Conservation (phyloP, 805 yeast genomes). For the Komagataella populi region DNA sequence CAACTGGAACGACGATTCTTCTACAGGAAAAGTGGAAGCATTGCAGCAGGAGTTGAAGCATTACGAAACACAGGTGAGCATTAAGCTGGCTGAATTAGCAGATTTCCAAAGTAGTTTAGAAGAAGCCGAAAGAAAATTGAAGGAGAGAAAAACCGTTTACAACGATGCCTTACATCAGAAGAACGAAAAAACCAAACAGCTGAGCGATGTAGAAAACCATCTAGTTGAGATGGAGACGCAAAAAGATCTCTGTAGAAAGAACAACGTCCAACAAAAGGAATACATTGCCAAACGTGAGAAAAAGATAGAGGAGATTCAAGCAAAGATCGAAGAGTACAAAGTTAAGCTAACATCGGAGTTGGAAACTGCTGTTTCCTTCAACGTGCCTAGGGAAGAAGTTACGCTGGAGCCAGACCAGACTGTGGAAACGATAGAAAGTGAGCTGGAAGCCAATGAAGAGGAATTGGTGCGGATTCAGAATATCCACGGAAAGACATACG, state of each 20-base stretch:
- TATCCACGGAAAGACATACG: conserved; percentile 39
- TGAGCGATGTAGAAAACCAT: conserved; percentile 3
- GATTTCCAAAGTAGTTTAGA: neutral
- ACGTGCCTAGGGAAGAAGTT: conserved; percentile 32
- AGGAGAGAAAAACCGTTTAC: neutral
- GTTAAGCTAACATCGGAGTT: conserved; percentile 23
- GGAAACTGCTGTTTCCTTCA: neutral
- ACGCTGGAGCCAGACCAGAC: conserved; percentile 24
- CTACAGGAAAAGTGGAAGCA: conserved; percentile 22
- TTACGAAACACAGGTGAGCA: neutral
- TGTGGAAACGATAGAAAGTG: conserved; percentile 32
- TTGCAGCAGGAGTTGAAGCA: conserved; percentile 5
- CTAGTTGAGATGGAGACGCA: neutral
- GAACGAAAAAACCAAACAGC: neutral
- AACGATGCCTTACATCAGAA: neutral
- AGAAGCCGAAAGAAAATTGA: neutral
- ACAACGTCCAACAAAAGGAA: conserved; percentile 3
- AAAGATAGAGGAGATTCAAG: conserved; percentile 3
- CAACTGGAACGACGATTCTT: conserved; percentile 29
- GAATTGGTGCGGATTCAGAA: conserved; percentile 39
- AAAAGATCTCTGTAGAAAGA: neutral
- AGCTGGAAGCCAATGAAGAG: conserved; percentile 29
- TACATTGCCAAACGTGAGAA: conserved; percentile 4
- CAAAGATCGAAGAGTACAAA: conserved; percentile 5
- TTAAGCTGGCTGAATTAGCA: neutral